Evolutionary conservation across 1,284 basidiomycete species (phyloP).

Genomic region (Puccinia triticina): DNA sequence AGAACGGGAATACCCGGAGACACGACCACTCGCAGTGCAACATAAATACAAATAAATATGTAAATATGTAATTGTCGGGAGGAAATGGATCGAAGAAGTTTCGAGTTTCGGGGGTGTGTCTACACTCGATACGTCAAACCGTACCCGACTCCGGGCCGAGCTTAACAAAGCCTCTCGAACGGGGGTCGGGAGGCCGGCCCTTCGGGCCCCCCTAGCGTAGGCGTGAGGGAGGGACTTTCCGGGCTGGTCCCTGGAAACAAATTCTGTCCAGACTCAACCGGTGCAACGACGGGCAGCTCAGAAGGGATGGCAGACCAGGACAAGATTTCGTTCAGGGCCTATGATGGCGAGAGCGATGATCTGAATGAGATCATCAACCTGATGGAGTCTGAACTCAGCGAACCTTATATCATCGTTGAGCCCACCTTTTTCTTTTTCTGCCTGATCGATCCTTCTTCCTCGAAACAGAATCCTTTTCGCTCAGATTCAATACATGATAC

Average conservation of each 20-base stretch:
- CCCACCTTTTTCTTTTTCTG: constrained; percentile 63
- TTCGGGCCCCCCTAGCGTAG: too few relatives aligned
- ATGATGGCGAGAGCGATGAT: constrained; percentile 34
- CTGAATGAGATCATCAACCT: constrained; percentile 69
- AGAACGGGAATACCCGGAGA: too few relatives aligned
- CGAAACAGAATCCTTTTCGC: neutral
- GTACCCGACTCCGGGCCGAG: too few relatives aligned
- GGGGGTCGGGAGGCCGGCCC: too few relatives aligned
- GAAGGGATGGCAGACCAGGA: neutral
- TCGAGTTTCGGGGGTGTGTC: too few relatives aligned
- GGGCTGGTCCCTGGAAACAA: constrained; percentile 51
- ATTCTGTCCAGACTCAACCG: constrained; percentile 49
- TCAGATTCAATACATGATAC: neutral
- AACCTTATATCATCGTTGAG: constrained; percentile 92
- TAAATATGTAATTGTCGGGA: too few relatives aligned
- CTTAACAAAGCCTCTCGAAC: too few relatives aligned
- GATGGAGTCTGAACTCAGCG: constrained; percentile 87
- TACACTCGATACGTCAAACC: too few relatives aligned
- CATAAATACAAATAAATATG: too few relatives aligned
- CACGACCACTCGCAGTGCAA: too few relatives aligned
- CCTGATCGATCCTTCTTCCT: neutral
- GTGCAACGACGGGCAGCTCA: neutral
- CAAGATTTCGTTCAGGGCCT: constrained; percentile 19
- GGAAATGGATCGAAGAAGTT: too few relatives aligned
- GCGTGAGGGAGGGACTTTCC: too few relatives aligned